A percentile compares a stretch with the other conserved stretches of the same genome.
Conservation (phyloP, 495 filamentous ascomycete species). For the Penicillium malachiteum region DNA sequence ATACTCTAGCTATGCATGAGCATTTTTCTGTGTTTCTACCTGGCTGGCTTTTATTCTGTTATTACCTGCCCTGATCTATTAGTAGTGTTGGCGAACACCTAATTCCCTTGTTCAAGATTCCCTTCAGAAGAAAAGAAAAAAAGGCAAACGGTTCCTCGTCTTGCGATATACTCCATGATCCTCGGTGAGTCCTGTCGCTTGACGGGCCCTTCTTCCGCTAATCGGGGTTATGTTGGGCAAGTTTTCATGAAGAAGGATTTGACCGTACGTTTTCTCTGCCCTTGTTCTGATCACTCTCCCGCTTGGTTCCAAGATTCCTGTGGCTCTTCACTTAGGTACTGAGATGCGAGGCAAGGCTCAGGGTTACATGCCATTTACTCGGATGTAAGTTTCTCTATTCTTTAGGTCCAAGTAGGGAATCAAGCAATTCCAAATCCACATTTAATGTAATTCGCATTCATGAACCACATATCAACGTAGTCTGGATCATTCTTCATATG, state of each 20-base stretch:
- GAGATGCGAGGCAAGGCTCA: background rate
- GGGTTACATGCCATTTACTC: conserved; percentile 10
- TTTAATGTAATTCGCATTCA: background rate
- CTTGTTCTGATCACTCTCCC: conserved; percentile 4
- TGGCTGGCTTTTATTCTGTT: conserved; percentile 22
- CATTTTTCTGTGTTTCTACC: conserved; percentile 9
- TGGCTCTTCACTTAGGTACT: background rate
- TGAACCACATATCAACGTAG: background rate
- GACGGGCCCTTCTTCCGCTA: conserved; percentile 6
- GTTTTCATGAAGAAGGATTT: conserved; percentile 8
- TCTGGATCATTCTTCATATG: background rate
- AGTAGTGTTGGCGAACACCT: conserved; percentile 34
- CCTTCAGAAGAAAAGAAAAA: background rate
- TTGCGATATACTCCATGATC: conserved; percentile 4
- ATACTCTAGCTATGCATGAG: conserved; percentile 35
- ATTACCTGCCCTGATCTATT: conserved; percentile 35
- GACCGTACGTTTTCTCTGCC: conserved; percentile 21
- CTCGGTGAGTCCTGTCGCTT: conserved; percentile 12
- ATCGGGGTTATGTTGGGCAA: background rate
- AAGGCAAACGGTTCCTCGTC: background rate
- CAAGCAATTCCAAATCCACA: background rate
- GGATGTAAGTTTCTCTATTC: conserved; percentile 22
- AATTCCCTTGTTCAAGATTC: background rate
- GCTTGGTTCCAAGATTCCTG: conserved; percentile 2
- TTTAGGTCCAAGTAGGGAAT: conserved; percentile 20